Base-by-base conservation (phyloP, 2,329 filamentous ascomycete genomes). In the Clarireedia paspali region DNA sequence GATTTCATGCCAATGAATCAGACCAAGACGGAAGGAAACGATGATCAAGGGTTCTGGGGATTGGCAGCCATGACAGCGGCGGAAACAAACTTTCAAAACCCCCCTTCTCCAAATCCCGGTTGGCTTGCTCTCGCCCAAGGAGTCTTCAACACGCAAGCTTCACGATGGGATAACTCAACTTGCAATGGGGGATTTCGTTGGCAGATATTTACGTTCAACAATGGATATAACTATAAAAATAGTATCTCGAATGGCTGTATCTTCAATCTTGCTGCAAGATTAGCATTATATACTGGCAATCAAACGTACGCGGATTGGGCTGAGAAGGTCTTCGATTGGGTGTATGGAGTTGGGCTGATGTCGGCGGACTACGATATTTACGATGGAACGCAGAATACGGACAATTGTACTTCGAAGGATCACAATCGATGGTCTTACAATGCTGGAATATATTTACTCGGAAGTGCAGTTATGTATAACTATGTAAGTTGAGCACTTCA, bases 141-240 rank as follows among this genome's bases (percentile, higher is more conserved):
- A 47, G 87, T 90, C 40, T 94, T 91, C 75, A 88, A 94, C 69
- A 84, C 82, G 4, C 88, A 91, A 65, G 81, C 81, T 2, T 74
- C 75, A n/a, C 80, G 87, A 38, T 91, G 87, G 88, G 87, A 91
- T 59, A 53, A 36, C 20, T 47, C 39, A 24, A 72, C 80, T 52
- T 94, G 89, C 63, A 76, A 75, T 12, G 89, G 89, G 45, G 89
- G 89, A 14, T 70, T 94, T 50, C 80, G 87, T 57, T 92, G 88
- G 88, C 89, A 95, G 72, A 89, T 94, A 47, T 91, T 87, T 67
- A 75, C 80, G 1, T 89, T 87, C 75, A 91, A 92, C 67, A 82
- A 79, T 40, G 90, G 90, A n/a, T 95, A 84, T 71, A 78, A 84
- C 63, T 90, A 91, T 76, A 92, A 84, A 65, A 83, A 83, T 59